Percentiles rank a stretch among this genome's conserved stretches.
phyloP scores from a whole-genome alignment of 176 grass and related monocot species.

The Stipa capillata region DNA sequence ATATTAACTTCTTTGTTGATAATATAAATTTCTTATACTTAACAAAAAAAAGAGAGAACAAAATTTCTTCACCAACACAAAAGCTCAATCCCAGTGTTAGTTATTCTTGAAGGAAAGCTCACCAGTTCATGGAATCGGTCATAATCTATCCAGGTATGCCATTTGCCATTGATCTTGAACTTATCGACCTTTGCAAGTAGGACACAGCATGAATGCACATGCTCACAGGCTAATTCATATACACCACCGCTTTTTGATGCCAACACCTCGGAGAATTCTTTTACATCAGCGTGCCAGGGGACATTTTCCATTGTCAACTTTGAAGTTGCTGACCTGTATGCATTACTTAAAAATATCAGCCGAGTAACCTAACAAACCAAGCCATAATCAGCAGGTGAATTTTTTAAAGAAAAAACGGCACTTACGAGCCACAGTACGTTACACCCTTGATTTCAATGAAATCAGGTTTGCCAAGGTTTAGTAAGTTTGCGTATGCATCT shows the following conservation, averaged over 20 bases:
- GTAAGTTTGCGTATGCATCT: constrained; percentile 80
- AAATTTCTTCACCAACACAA: background rate
- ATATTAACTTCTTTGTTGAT: background rate
- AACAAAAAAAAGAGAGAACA: too few relatives aligned
- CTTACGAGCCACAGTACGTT: constrained; percentile 96
- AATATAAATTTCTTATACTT: too few relatives aligned
- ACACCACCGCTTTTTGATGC: constrained; percentile 63
- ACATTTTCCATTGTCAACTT: constrained; percentile 99
- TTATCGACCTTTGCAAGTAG: constrained; percentile 73
- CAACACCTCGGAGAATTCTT: constrained; percentile 78
- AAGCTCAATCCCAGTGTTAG: background rate
- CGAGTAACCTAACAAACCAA: background rate
- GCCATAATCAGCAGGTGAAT: background rate
- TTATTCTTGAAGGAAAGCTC: constrained; percentile 14
- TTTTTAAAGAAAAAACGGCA: constrained; percentile 3
- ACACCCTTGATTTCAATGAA: constrained; percentile 99
- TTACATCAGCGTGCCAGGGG: constrained; percentile 93
- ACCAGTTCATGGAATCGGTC: constrained; percentile 91
- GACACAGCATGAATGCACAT: constrained; percentile 95
- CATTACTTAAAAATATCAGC: background rate
- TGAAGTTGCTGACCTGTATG: constrained; percentile 72
- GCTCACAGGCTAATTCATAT: constrained; percentile 89
- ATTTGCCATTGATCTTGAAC: constrained; percentile 85
- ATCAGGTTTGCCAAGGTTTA: constrained; percentile 75
- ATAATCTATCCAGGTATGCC: constrained; percentile 97